Conservation (phyloP, 1,284 basidiomycete species). For the Exobasidium rhododendri region DNA sequence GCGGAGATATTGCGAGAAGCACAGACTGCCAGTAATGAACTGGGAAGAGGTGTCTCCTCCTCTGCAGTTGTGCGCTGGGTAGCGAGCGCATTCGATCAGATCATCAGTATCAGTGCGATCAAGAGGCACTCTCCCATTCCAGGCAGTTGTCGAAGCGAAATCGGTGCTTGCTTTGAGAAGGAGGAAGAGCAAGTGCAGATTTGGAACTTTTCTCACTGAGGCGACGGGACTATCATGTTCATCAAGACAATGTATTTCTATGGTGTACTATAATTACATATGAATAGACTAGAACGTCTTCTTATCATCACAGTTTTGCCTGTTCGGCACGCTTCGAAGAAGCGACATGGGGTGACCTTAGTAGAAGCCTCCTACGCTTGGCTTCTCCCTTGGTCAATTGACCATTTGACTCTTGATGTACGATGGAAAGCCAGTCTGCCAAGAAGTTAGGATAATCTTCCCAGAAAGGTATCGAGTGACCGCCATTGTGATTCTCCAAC, state of each 20-base stretch:
- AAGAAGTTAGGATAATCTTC: not conserved
- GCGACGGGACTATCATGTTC: no score
- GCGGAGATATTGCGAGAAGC: conserved; percentile 1
- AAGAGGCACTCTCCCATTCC: not conserved
- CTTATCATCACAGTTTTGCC: not conserved
- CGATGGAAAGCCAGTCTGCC: not conserved
- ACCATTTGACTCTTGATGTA: not conserved
- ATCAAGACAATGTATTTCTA: no score
- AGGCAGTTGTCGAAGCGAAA: not conserved
- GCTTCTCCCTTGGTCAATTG: not conserved
- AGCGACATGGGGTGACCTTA: no score
- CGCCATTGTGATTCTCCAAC: not conserved
- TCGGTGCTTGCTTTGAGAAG: not conserved
- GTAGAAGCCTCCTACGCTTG: no score
- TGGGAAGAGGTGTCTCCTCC: no score
- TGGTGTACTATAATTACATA: no score
- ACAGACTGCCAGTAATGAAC: not conserved
- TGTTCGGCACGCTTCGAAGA: not conserved
- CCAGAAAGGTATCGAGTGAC: not conserved
- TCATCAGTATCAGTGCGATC: conserved; percentile 3
- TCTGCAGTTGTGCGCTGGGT: conserved; percentile 5
- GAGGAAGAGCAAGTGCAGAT: conserved; percentile 7
- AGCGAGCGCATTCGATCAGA: conserved; percentile 8
- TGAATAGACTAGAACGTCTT: no score
- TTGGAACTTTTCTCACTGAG: conserved; percentile 11